These are phyloP conservation scores for Delonix regia DNA, from an alignment of 306 rosid genomes.

Conservation along the genomic window DNA sequence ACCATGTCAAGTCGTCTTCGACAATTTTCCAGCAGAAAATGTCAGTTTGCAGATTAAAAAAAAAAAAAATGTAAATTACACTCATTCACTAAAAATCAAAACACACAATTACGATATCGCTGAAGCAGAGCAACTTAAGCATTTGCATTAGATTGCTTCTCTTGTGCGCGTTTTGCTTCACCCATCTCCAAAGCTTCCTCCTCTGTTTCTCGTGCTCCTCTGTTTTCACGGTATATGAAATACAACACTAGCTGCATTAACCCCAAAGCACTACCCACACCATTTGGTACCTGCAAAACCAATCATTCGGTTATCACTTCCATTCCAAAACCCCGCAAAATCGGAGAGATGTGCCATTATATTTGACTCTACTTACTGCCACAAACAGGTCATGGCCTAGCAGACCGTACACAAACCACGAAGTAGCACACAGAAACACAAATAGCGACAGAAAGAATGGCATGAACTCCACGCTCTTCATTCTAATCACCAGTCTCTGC, in stretches of 20 bases:
- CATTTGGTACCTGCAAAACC: constrained; percentile 68
- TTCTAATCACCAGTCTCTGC: constrained; percentile 77
- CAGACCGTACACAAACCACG: constrained; percentile 75
- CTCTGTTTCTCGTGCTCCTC: neutral
- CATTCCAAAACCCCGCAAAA: neutral
- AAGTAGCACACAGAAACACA: constrained; percentile 80
- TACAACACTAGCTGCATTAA: constrained; percentile 69
- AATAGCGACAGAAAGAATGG: constrained; percentile 85
- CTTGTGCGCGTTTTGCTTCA: neutral
- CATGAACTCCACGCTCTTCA: constrained; percentile 92
- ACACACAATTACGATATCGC: too few species aligned
- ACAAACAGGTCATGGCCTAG: constrained; percentile 75
- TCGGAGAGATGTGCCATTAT: neutral
- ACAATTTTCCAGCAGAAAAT: too few species aligned
- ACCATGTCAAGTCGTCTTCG: too few species aligned
- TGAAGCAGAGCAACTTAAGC: too few species aligned
- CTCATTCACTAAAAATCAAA: neutral
- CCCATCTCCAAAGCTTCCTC: neutral
- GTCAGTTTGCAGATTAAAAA: too few species aligned
- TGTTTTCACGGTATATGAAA: constrained; percentile 19
- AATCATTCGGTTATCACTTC: neutral
- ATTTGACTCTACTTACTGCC: constrained; percentile 47
- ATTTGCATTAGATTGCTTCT: neutral
- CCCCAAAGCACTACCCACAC: constrained; percentile 73
- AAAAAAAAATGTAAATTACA: too few species aligned